phyloP scores from a whole-genome alignment of 2,329 filamentous ascomycete species.

The Aspergillus quadricinctus region DNA sequence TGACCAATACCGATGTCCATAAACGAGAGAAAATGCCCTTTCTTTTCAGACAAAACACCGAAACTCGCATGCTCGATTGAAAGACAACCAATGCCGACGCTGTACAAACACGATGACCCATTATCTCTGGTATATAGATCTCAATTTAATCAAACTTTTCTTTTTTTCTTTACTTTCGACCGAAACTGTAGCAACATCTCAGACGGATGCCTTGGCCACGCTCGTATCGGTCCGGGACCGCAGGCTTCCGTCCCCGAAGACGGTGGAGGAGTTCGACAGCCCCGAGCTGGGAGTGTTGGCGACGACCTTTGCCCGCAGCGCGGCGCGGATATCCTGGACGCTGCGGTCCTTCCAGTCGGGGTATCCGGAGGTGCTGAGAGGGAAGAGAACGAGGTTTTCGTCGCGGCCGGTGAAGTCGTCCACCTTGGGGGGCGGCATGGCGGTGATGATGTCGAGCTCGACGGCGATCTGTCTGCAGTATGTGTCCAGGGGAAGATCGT shows the following conservation, averaged over 20 bases:
- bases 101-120: constrained; percentile 3
- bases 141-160: constrained; percentile 10
- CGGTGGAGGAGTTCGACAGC: constrained; percentile 20
- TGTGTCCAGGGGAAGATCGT: constrained; percentile 70
- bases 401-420: constrained; percentile 44
- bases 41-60: constrained; percentile 20
- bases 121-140: constrained; percentile 4
- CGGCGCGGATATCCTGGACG: constrained; percentile 44
- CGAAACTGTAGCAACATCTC: background rate
- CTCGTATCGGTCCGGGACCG: background rate
- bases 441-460: constrained; percentile 71
- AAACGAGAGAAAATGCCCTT: constrained; percentile 1
- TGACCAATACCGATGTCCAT: background rate
- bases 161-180: constrained; percentile 5
- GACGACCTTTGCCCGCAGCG: constrained; percentile 36
- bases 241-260: constrained; percentile 11
- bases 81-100: constrained; percentile 14
- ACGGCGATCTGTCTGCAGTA: constrained; percentile 71
- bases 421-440: constrained; percentile 49
- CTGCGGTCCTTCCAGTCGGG: constrained; percentile 47
- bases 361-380: constrained; percentile 43
- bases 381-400: constrained; percentile 36
- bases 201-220: constrained; percentile 19
- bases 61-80: constrained; percentile 21
- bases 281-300: constrained; percentile 14